These are phyloP conservation scores for Kregervanrija delftensis DNA, from an alignment of 805 yeast genomes.

Conservation along the genomic window DNA sequence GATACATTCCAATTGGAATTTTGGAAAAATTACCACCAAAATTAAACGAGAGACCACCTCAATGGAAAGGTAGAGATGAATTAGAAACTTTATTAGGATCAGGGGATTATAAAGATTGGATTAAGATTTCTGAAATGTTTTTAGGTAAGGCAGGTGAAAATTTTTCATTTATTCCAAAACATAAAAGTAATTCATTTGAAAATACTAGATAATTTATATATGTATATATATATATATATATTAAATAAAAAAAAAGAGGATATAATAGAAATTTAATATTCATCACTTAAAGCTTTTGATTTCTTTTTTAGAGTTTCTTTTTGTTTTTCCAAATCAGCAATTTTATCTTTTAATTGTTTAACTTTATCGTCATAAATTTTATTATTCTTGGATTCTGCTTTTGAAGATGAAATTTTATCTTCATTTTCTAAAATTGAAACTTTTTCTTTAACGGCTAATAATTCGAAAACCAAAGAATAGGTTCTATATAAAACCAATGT, in stretches of 20 bases:
- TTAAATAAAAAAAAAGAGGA: neutral
- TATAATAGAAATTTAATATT: conserved; percentile 39
- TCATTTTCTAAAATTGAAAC: conserved; percentile 16
- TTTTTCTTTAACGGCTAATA: conserved; percentile 57
- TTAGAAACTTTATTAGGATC: conserved; percentile 86
- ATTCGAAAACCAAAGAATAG: conserved; percentile 68
- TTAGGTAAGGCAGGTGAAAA: conserved; percentile 74
- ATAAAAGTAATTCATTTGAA: conserved; percentile 80
- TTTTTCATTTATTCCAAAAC: conserved; percentile 86
- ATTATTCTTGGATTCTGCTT: neutral
- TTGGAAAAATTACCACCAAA: conserved; percentile 83
- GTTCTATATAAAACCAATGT: conserved; percentile 83
- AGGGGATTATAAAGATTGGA: conserved; percentile 87
- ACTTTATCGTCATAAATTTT: conserved; percentile 32
- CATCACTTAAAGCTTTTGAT: conserved; percentile 56
- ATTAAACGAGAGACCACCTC: conserved; percentile 88
- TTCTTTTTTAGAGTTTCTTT: conserved; percentile 66
- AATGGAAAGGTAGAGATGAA: conserved; percentile 90
- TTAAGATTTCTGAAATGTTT: conserved; percentile 90
- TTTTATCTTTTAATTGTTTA: conserved; percentile 39
- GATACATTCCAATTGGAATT: conserved; percentile 92
- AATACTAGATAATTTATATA: conserved; percentile 5
- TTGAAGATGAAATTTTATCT: conserved; percentile 13
- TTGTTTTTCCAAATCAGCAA: conserved; percentile 56
- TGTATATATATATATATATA: neutral